phyloP scores from a whole-genome alignment of 2,329 filamentous ascomycete genomes.

The Alternaria triticina region DNA sequence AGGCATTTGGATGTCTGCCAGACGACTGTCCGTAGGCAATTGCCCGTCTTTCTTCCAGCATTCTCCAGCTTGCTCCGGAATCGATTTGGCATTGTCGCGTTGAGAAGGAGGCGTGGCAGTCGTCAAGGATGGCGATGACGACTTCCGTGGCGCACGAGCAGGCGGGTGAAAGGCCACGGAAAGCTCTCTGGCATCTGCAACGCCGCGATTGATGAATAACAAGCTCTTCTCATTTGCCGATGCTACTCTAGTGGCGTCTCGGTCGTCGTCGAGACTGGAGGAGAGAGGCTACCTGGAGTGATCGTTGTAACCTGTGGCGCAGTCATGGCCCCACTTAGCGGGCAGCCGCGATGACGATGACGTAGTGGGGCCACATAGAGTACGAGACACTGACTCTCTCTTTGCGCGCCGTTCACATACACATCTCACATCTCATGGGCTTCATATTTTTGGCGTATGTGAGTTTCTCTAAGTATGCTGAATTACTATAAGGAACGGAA shows the following conservation, averaged over 20 bases:
- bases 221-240: neutral
- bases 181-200: neutral
- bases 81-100: constrained; percentile 8
- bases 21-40: constrained; percentile 8
- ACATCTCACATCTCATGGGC: neutral
- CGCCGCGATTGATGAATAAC: neutral
- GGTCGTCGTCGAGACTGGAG: neutral
- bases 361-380: neutral
- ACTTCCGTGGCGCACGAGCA: neutral
- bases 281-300: neutral
- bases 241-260: neutral
- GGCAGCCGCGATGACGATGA: constrained; percentile 2
- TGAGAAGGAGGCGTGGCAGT: neutral
- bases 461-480: neutral
- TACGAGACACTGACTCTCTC: neutral
- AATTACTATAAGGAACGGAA: neutral
- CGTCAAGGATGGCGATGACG: neutral
- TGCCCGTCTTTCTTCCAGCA: constrained; percentile 10
- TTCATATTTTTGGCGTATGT: accelerated
- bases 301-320: constrained; percentile 4
- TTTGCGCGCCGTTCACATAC: neutral
- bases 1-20: constrained; percentile 21
- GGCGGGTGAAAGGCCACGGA: neutral
- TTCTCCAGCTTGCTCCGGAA: constrained; percentile 13
- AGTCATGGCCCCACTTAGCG: constrained; percentile 7